Percentiles rank a stretch among this genome's conserved stretches.
These are phyloP conservation scores for Hysterium pulicare DNA, from an alignment of 2,329 filamentous ascomycete genomes.

Conservation along the genomic window DNA sequence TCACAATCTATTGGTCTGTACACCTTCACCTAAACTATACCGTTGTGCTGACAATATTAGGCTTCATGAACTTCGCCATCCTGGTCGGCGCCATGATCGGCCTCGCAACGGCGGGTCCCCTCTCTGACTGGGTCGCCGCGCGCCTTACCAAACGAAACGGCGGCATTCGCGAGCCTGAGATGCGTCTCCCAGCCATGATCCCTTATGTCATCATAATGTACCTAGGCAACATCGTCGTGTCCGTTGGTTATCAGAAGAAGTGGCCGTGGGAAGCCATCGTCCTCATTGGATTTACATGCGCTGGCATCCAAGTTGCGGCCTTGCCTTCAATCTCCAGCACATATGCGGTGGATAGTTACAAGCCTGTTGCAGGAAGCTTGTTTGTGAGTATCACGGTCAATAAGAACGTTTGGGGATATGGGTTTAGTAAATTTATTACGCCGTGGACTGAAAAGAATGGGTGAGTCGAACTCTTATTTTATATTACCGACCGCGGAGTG, in stretches of 20 bases:
- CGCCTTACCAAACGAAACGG: slow-evolving; percentile 51
- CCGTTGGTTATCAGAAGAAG: slow-evolving; percentile 51
- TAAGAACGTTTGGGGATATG: slow-evolving; percentile 63
- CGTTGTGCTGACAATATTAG: slow-evolving; percentile 12
- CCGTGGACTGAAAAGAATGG: slow-evolving; percentile 49
- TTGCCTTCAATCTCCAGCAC: slow-evolving; percentile 57
- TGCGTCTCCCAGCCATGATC: slow-evolving; percentile 56
- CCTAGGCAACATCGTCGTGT: slow-evolving; percentile 56
- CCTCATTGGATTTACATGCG: slow-evolving; percentile 56
- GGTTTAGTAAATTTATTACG: slow-evolving; percentile 55
- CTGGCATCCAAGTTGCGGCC: slow-evolving; percentile 58
- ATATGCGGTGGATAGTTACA: slow-evolving; percentile 63
- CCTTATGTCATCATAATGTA: slow-evolving; percentile 57
- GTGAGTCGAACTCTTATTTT: slow-evolving; percentile 17
- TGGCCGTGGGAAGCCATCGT: slow-evolving; percentile 58
- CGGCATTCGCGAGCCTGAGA: slow-evolving; percentile 57
- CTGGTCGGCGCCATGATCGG: slow-evolving; percentile 54
- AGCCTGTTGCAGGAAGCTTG: slow-evolving; percentile 58
- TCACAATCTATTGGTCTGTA: slow-evolving; percentile 42
- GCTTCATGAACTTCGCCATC: slow-evolving; percentile 58
- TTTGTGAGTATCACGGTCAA: slow-evolving; percentile 62
- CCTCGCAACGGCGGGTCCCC: slow-evolving; percentile 52
- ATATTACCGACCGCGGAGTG: background rate
- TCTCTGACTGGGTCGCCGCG: slow-evolving; percentile 57
- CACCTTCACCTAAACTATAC: background rate